Evolutionary conservation across 352 stramenopile species (phyloP).

Genomic region (Pythium sukuiense): DNA sequence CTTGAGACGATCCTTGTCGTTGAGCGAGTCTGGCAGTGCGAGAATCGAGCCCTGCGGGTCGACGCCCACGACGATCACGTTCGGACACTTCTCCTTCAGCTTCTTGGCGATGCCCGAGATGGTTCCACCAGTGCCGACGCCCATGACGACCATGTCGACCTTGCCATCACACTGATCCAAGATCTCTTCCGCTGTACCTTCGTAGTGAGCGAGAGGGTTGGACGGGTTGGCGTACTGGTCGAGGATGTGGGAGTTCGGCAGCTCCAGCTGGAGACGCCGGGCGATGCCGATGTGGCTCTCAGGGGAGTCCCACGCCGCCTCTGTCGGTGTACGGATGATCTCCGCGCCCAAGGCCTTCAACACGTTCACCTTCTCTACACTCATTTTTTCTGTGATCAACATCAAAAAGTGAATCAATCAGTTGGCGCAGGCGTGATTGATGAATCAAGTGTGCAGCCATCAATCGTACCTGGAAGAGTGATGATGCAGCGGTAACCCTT

Average conservation of each 20-base stretch:
- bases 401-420: no score
- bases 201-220: conserved; percentile 96
- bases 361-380: conserved; percentile 95
- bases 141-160: conserved; percentile 95
- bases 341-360: conserved; percentile 96
- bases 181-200: conserved; percentile 96
- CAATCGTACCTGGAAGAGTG: conserved; percentile 58
- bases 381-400: conserved; percentile 90
- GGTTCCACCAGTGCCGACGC: conserved; percentile 94
- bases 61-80: conserved; percentile 84
- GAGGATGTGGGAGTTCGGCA: conserved; percentile 95
- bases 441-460: no score
- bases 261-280: conserved; percentile 90
- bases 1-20: conserved; percentile 90
- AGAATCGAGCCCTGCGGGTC: conserved; percentile 94
- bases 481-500: conserved; percentile 97
- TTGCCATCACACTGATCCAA: conserved; percentile 89
- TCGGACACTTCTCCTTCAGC: conserved; percentile 92
- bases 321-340: conserved; percentile 96
- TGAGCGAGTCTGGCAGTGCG: conserved; percentile 90
- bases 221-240: conserved; percentile 96
- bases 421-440: no score
- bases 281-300: conserved; percentile 95
- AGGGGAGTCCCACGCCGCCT: conserved; percentile 95
- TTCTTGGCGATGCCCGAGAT: conserved; percentile 93